Evolutionary conservation across 2,329 filamentous ascomycete genomes (phyloP), one percentile per base, ranked within the genome.

Genomic region (Botrytis fragariae): DNA sequence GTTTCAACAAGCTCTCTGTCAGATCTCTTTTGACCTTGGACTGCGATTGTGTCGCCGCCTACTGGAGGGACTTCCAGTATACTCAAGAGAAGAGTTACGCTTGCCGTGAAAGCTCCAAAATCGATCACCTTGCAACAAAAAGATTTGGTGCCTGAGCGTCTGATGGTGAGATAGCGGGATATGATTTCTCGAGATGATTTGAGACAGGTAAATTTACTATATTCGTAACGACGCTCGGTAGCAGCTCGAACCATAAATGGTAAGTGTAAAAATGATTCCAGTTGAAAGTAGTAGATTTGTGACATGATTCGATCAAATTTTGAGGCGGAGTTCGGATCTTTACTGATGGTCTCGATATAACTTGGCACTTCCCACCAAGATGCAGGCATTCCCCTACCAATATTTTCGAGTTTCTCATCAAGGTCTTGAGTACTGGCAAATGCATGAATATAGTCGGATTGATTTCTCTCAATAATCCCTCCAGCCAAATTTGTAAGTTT

Each of bases 161-260:
- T 71, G 35, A 80, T 74, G 0, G 75, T 74, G 2, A 80, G 63
- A 67, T 79, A 81, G 29, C 79, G 74, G 37, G 72, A 75, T 32
- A 80, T 74, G 57, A 78, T 74, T 64, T 80, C 78, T 67, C 79
- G 71, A 9, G 77, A 79, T 25, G 79, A 76, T 71, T 74, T 80
- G 9, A 80, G 62, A 65, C 79, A 81, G 39, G 74, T 76, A 51
- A 81, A 78, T 74, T 78, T 80, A 70, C 76, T 80, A 72, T 80
- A 81, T 29, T 81, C 79, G 69, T 77, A 80, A 2, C 78, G 78
- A 25, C 78, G 75, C 68, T 81, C 79, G 2, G 75, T 80, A 14
- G 77, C 74, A 8, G 79, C 78, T 57, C 77, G 76, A n/a, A 81
- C 74, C 79, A 81, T 81, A 69, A 79, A 81, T 39, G 79, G 79